Conservation (phyloP, 371 early-diverging fungal genomes). For the Lichtheimia corymbifera region DNA sequence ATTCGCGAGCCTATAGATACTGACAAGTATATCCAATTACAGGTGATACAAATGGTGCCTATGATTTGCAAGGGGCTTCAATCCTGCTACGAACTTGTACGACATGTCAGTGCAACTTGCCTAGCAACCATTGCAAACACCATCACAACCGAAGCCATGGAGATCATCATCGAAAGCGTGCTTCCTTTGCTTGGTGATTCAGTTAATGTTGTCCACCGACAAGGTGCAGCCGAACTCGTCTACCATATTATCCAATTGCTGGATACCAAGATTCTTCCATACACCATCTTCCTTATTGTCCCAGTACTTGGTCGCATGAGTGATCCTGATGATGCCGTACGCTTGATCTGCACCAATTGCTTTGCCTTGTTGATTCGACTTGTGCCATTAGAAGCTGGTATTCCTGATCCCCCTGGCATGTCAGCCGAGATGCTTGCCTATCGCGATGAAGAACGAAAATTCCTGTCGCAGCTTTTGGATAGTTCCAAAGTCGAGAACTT, state of each 20-base stretch:
- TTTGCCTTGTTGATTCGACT: slow-evolving; percentile 95
- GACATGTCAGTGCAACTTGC: slow-evolving; percentile 81
- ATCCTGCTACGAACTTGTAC: slow-evolving; percentile 74
- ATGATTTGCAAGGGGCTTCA: slow-evolving; percentile 67
- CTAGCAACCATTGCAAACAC: slow-evolving; percentile 74
- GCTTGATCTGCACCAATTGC: slow-evolving; percentile 86
- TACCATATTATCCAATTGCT: slow-evolving; percentile 70
- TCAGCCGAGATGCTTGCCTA: slow-evolving; percentile 75
- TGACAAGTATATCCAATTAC: too few species aligned
- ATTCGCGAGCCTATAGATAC: background rate
- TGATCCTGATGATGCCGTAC: slow-evolving; percentile 86
- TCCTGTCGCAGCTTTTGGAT: slow-evolving; percentile 91
- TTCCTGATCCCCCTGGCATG: slow-evolving; percentile 91
- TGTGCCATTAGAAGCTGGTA: slow-evolving; percentile 89
- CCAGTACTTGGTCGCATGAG: slow-evolving; percentile 98
- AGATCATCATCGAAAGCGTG: slow-evolving; percentile 73
- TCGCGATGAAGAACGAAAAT: slow-evolving; percentile 84
- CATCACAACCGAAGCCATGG: slow-evolving; percentile 75
- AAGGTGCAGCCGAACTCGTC: slow-evolving; percentile 84
- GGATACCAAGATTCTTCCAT: slow-evolving; percentile 83
- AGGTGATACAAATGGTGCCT: slow-evolving; percentile 62
- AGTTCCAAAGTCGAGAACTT: slow-evolving; percentile 84
- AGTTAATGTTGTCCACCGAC: slow-evolving; percentile 69
- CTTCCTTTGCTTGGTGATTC: slow-evolving; percentile 82
- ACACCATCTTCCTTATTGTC: slow-evolving; percentile 93